phyloP scores from a whole-genome alignment of 768 basidiomycete species.

The Tulasnella sp. region DNA sequence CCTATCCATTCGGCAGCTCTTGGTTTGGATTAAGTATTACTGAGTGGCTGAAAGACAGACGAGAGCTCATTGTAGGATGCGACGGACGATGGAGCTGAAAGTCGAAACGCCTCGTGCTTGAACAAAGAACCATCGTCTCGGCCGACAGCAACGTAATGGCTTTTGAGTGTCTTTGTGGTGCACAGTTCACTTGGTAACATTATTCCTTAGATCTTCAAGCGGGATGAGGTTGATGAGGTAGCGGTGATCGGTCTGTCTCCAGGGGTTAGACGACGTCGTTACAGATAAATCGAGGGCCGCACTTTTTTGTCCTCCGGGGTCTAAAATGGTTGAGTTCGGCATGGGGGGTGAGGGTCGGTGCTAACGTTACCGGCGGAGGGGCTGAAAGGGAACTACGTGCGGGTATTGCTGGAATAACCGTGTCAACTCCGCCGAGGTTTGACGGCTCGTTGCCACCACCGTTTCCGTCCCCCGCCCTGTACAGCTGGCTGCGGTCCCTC shows the following conservation, averaged over 20 bases:
- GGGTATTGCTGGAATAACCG: conserved; percentile 6
- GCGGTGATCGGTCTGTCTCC: neutral
- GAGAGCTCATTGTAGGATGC: neutral
- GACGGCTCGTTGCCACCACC: conserved; percentile 11
- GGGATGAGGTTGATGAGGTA: neutral
- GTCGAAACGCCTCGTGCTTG: neutral
- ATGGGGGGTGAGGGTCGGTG: neutral
- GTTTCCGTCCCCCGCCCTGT: conserved; percentile 3
- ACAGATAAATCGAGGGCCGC: neutral
- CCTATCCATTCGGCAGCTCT: neutral
- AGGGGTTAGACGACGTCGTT: neutral
- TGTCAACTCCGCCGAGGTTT: conserved; percentile 6
- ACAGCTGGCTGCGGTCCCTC: conserved; percentile 10
- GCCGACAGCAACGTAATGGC: no score
- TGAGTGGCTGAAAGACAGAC: neutral
- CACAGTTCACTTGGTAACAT: neutral
- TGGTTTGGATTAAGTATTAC: neutral
- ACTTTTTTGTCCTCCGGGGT: neutral
- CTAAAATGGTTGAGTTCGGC: neutral
- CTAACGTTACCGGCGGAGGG: neutral
- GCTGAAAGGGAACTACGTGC: neutral
- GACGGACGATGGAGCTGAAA: neutral
- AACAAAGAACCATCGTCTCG: neutral
- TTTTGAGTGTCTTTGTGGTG: neutral
- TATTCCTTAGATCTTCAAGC: neutral